Conservation (phyloP, 2,329 filamentous ascomycete genomes). For the Fusarium sambucinum region DNA sequence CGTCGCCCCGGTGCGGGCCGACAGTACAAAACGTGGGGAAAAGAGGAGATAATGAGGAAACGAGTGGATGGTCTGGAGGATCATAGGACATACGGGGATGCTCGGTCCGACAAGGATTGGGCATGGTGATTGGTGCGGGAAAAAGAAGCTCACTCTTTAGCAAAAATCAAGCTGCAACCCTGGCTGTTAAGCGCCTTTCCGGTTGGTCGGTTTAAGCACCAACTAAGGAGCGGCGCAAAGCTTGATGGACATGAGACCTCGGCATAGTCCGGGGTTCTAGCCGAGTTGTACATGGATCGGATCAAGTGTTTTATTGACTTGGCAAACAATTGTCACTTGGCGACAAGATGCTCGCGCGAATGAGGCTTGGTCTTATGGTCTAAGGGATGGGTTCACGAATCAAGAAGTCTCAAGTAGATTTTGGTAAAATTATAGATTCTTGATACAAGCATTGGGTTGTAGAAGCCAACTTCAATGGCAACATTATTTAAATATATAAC, state of each 20-base stretch:
- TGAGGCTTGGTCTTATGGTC: background rate
- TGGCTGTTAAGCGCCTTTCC: conserved; percentile 1
- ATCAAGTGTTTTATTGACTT: background rate
- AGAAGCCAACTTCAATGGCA: background rate
- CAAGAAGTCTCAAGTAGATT: background rate
- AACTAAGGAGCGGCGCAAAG: conserved; percentile 23
- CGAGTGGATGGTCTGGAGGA: conserved; percentile 18
- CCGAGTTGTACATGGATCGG: background rate
- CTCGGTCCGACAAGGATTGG: conserved; percentile 29
- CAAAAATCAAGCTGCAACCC: conserved; percentile 7
- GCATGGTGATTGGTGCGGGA: conserved; percentile 35
- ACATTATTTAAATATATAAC: background rate
- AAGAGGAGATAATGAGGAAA: conserved; percentile 28
- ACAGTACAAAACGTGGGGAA: conserved; percentile 39
- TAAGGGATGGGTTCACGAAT: background rate
- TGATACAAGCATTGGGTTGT: background rate
- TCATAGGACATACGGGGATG: conserved; percentile 17
- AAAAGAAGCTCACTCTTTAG: background rate
- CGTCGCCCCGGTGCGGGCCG: conserved; percentile 52
- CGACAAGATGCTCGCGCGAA: background rate
- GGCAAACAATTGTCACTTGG: background rate
- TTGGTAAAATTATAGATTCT: background rate
- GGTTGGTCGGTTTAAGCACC: conserved; percentile 18
- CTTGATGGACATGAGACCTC: conserved; percentile 29
- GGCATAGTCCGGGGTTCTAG: background rate